These are phyloP conservation scores for Tuber magnatum DNA, from an alignment of 495 filamentous ascomycete species.

Conservation along the genomic window DNA sequence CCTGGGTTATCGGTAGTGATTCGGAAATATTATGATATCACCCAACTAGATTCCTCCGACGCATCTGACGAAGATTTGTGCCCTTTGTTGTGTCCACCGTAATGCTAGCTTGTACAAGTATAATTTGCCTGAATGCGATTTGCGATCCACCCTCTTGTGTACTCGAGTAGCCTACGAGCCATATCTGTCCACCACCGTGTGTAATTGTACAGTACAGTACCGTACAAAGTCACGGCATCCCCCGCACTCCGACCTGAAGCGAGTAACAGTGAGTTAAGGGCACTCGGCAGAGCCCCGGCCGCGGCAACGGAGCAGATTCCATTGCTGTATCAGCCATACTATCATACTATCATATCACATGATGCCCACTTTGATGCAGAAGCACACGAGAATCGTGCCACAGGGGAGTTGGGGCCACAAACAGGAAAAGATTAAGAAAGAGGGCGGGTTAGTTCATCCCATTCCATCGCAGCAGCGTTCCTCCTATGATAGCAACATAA, in stretches of 20 bases:
- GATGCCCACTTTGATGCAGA: neutral
- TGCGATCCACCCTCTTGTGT: neutral
- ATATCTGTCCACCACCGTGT: neutral
- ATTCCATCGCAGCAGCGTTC: too few relatives aligned
- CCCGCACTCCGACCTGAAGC: neutral
- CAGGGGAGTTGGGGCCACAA: neutral
- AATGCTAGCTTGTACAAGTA: neutral
- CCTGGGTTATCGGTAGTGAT: neutral
- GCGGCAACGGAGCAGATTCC: neutral
- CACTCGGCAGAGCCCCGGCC: neutral
- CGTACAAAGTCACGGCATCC: neutral
- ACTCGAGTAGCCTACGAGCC: neutral
- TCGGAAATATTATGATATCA: neutral
- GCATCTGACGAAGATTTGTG: neutral
- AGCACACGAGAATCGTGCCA: neutral
- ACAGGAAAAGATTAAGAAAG: neutral
- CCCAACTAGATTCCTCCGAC: neutral
- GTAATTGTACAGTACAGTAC: too few relatives aligned
- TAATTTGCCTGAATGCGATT: neutral
- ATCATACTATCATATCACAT: too few relatives aligned
- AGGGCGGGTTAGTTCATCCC: neutral
- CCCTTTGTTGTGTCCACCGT: neutral
- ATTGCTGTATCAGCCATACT: too few relatives aligned
- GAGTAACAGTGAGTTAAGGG: neutral
- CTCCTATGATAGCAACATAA: too few relatives aligned